phyloP scores from a whole-genome alignment of 2,329 filamentous ascomycete genomes.

The Pestalotiopsis sp. region DNA sequence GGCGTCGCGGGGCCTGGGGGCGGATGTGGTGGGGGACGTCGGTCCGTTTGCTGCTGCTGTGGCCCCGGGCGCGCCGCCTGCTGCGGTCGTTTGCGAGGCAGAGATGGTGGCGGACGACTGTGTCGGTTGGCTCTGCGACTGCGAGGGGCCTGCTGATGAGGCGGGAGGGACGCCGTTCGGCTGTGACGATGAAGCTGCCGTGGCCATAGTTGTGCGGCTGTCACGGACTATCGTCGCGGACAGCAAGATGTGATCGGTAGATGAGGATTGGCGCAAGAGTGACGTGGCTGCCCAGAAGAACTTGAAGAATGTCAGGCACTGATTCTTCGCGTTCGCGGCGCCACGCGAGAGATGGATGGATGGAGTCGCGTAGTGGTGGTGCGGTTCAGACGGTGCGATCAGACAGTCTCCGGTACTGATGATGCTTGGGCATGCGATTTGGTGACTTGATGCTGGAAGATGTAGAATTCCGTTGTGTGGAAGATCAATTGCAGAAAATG shows the following conservation, averaged over 20 bases:
- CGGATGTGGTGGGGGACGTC: conserved; percentile 37
- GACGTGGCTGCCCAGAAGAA: not conserved
- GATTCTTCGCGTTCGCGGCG: not conserved
- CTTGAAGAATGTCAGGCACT: not conserved
- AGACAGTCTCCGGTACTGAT: not conserved
- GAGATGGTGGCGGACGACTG: conserved; percentile 36
- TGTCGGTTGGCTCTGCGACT: conserved; percentile 27
- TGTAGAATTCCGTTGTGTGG: no score
- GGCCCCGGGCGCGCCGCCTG: conserved; percentile 17
- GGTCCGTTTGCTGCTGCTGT: conserved; percentile 24
- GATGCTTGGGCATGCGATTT: not conserved
- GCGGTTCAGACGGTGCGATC: not conserved
- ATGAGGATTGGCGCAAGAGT: not conserved
- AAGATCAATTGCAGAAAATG: no score
- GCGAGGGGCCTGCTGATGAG: conserved; percentile 33
- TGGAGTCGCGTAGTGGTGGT: not conserved
- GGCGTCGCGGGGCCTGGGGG: conserved; percentile 73
- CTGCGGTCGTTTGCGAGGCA: conserved; percentile 23
- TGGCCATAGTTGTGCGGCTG: conserved; percentile 5
- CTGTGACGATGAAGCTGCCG: conserved; percentile 42
- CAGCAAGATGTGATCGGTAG: not conserved
- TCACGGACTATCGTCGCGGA: not conserved
- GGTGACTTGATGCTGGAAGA: not conserved
- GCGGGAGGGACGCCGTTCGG: conserved; percentile 55
- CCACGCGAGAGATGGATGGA: not conserved